Evolutionary conservation across 2,329 filamentous ascomycete species (phyloP), one percentile per base, ranked within the genome.

Genomic region (Cercospora brassicicola): DNA sequence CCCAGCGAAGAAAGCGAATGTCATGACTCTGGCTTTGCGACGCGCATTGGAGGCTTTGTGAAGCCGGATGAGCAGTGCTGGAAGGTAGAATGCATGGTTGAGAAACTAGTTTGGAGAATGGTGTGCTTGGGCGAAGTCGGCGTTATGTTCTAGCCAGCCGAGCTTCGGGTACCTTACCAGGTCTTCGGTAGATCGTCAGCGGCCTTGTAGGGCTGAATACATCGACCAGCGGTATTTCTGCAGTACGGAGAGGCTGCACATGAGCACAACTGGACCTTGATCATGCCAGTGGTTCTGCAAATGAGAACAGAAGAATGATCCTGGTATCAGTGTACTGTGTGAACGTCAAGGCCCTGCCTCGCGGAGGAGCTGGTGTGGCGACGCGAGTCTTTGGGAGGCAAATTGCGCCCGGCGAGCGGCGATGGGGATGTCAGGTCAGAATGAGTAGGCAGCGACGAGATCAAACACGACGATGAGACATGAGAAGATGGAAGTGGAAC

Each of bases 1-100:
- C 66, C 73, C 72, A 67, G 72, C 68, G 67, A 77, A 68, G 61
- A 69, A 71, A 36, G 71, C 61, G 30, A 73, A 65, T 61, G 70
- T 76, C 75, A 77, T 77, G 36, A 65, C 71, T 67, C 26, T 8
- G 63, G 64, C 39, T 31, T 57, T 45, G 64, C 61, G 31, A 65
- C 61, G 64, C 53, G 53, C 62, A 69, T 70, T 66, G 61, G 51
- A 13, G 26, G 51, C 59, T 48, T 62, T 3, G n/a, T 30, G 23
- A 62, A 56, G 20, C 48, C 42, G 9, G 33, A 9, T 3, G 26
- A 45, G 62, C 5, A 1, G 4, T 8, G 2, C 2, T 48, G 48
- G 2, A 7, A n/a, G 36, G 30, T 28, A 45, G 4, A 45, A 62
- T 45, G 33, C 65, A 67, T 63, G 18, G 26, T 55, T 63, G 30